phyloP scores from a whole-genome alignment of 225 moss, liverwort and hornwort species.

The Asterella californica region DNA sequence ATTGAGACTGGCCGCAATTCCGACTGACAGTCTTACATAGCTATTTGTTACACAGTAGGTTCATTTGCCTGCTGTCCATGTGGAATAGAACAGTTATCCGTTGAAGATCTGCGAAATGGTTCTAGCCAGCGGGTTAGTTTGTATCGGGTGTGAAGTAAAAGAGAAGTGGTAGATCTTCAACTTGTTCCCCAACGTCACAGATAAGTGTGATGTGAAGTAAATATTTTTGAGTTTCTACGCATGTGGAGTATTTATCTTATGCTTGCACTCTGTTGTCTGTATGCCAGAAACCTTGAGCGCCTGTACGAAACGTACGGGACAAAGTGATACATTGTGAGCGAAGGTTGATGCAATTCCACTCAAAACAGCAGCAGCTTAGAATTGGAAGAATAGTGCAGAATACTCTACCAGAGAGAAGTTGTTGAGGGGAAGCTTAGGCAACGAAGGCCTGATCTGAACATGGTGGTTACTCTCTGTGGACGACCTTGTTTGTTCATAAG shows the following conservation, averaged over 20 bases:
- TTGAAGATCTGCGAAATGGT: background rate
- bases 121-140: background rate
- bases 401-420: too few relatives aligned
- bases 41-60: background rate
- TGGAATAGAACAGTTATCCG: slow-evolving; percentile 3
- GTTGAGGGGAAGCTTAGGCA: too few relatives aligned
- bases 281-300: too few relatives aligned
- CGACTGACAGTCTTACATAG: slow-evolving; percentile 1
- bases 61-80: slow-evolving; percentile 1
- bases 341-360: too few relatives aligned
- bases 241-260: background rate
- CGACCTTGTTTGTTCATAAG: too few relatives aligned
- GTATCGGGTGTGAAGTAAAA: background rate
- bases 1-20: slow-evolving; percentile 2
- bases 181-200: background rate
- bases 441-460: too few relatives aligned
- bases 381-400: too few relatives aligned
- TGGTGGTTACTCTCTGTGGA: too few relatives aligned
- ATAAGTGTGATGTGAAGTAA: background rate
- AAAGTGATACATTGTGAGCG: too few relatives aligned
- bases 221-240: background rate
- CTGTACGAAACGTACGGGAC: too few relatives aligned
- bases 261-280: too few relatives aligned
- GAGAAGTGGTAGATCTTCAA: background rate
- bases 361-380: too few relatives aligned